Evolutionary conservation across 176 grass and related monocot species (phyloP), one percentile per base, ranked within the genome.

Genomic region (Phoenix roebelenii): DNA sequence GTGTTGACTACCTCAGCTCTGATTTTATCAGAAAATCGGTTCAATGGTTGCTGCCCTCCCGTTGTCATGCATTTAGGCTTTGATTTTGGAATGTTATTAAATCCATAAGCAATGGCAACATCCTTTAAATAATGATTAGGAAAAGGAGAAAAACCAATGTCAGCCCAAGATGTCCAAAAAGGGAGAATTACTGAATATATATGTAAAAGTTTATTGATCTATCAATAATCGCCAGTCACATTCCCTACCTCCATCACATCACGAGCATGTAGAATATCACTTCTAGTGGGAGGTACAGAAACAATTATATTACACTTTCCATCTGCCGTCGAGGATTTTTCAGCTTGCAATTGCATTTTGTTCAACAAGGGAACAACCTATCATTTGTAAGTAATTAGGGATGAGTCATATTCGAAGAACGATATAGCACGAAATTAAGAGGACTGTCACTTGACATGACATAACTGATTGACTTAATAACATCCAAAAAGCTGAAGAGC

Each of bases 21-120:
- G 82, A 98, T 85, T 92, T 92, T 88, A 80, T 98, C 88, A 70
- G 93, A 92, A 73, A 92, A 98, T 19, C 70, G 70, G 53, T 89
- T 98, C 71, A 98, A 75, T 59, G 87, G 87, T 35, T 98, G 93
- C 48, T 76, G 85, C 49, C 76, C 76, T 68, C 93, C 93, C 58
- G 75, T 85, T 54, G 93, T 92, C 76, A 91, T 81, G 66, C 78
- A 97, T 53, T 88, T 88, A 0, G 84, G 93, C 53, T 88, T 92
- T 51, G 93, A 88, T 66, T 92, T 92, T 58, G 93, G 87, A 59
- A 98, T 83, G 72, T 88, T 97, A 61, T 97, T 97, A 61, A 85
- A 98, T 48, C 93, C 93, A 89, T 81, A 89, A 72, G 93, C 93
- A 71, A 92, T 98, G 69, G 93, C 93, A 57, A 98, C 82, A 78